Base-by-base conservation (phyloP, 1,139 yeast genomes). In the Geotrichum aggregatum region DNA sequence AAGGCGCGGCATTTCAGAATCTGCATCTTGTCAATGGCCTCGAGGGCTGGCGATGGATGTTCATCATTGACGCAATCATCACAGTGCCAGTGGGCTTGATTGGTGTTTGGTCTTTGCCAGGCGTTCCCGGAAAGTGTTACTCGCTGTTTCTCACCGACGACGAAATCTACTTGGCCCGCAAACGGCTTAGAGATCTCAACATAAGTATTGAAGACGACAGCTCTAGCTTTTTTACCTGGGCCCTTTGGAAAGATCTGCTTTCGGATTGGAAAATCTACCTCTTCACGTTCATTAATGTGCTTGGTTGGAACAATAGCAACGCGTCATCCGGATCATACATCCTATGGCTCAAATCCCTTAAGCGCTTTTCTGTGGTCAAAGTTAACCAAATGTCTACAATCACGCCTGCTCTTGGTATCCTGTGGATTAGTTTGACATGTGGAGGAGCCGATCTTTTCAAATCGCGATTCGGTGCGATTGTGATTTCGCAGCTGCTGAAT, bases 31-130 rank as follows among this genome's bases (percentile, higher is more conserved):
- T 63, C 4, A 66, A 66, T 52, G 84, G 86, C 1, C 68, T 79
- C 33, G 74, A 69, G 33, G 81, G 86, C 11, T 84, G 89, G 89
- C 76, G 82, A 68, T 84, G 89, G 88, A 79, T 82, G 68, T 84
- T 81, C 63, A 76, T 84, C 55, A 75, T 84, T 57, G 88, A 84
- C 65, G 85, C 84, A 7, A 66, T 80, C 45, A 72, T 83, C 39
- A 79, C 88, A 1, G 62, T 83, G 31, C 77, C 72, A 2, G 78
- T 84, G 50, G 87, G 84, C n/a, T 11, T 83, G 21, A 66, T 80
- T 56, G 91, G 89, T 0, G 74, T 81, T 59, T 77, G 78, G 61
- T 60, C 76, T 59, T 71, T 83, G 58, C 92, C 92, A 1, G 91
- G 88, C 45, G 82, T 85, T 34, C 92, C 92, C 1, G 60, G 60